Evolutionary conservation across 116 monocot genomes (phyloP).

Genomic region (Iris pallida): DNA sequence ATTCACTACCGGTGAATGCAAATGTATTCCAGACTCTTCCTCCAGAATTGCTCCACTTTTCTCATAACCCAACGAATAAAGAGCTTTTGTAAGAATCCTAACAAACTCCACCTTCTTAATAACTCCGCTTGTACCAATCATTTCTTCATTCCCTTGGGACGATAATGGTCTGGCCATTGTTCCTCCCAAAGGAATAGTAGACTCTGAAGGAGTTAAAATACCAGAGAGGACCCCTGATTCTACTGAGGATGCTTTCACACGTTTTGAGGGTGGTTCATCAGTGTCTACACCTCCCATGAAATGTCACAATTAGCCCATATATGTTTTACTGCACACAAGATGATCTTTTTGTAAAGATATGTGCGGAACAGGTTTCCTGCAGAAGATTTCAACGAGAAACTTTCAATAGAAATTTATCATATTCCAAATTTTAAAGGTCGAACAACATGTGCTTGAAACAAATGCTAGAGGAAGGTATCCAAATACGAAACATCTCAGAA

Average conservation of each 20-base stretch:
- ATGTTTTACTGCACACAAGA: conserved; percentile 37
- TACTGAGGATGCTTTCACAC: conserved; percentile 61
- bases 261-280: conserved; percentile 81
- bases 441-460: too few relatives aligned
- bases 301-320: conserved; percentile 85
- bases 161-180: conserved; percentile 64
- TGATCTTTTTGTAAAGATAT: too few relatives aligned
- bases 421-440: too few relatives aligned
- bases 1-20: conserved; percentile 32
- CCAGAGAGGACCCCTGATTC: conserved; percentile 34
- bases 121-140: conserved; percentile 59
- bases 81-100: conserved; percentile 75
- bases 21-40: conserved; percentile 68
- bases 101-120: conserved; percentile 86
- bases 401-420: too few relatives aligned
- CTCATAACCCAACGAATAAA: conserved; percentile 93
- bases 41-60: conserved; percentile 73
- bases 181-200: conserved; percentile 47
- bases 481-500: too few relatives aligned
- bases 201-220: conserved; percentile 25
- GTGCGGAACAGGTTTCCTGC: too few relatives aligned
- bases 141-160: conserved; percentile 64
- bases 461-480: too few relatives aligned
- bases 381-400: too few relatives aligned
- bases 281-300: conserved; percentile 96